These are phyloP conservation scores for Huntiella savannae DNA, from an alignment of 2,329 filamentous ascomycete species.

Conservation along the genomic window DNA sequence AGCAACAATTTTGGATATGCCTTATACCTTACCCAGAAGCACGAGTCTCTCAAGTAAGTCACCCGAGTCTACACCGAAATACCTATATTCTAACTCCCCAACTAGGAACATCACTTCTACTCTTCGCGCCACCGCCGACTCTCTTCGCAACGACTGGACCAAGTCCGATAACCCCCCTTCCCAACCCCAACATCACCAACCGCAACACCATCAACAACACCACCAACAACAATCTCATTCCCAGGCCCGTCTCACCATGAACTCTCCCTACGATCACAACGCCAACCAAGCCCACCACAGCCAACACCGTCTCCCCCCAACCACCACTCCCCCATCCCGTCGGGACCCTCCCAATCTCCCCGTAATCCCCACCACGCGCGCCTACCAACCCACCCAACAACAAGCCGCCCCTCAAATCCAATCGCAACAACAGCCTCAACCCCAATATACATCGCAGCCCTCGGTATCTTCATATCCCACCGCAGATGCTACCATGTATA, in stretches of 20 bases:
- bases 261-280: background rate
- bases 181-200: constrained; percentile 3
- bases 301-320: constrained; percentile 3
- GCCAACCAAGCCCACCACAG: constrained; percentile 1
- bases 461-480: background rate
- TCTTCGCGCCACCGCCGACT: constrained; percentile 4
- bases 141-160: constrained; percentile 7
- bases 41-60: constrained; percentile 9
- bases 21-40: constrained; percentile 8
- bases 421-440: background rate
- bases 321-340: background rate
- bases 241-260: background rate
- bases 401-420: constrained; percentile 1
- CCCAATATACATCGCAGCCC: constrained; percentile 1
- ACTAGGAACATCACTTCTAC: constrained; percentile 3
- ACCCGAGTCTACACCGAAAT: background rate
- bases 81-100: background rate
- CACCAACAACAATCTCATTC: constrained; percentile 5
- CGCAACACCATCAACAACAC: constrained; percentile 5
- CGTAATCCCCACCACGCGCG: constrained; percentile 1
- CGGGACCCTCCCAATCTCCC: constrained; percentile 2
- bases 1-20: constrained; percentile 5
- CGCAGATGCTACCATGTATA: constrained; percentile 2
- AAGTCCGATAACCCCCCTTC: constrained; percentile 8
- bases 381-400: background rate